phyloP scores from a whole-genome alignment of 176 grass and related monocot species.

The Triticum dicoccoides region DNA sequence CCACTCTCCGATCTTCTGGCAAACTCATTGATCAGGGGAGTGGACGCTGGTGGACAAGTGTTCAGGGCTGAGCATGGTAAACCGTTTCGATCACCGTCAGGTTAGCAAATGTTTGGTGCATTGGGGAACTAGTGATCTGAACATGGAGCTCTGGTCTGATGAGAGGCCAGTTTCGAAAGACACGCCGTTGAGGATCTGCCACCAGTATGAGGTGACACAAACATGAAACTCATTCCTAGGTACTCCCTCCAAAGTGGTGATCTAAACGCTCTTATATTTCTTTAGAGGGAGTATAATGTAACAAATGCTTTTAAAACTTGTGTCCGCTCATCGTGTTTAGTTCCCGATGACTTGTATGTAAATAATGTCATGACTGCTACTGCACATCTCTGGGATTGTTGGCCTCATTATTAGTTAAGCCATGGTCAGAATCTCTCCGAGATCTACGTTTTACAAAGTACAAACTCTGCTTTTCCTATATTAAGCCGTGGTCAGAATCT shows the following conservation, averaged over 20 bases:
- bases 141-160: slow-evolving; percentile 86
- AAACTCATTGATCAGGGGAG: slow-evolving; percentile 44
- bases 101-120: slow-evolving; percentile 76
- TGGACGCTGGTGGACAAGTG: slow-evolving; percentile 91
- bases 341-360: neutral
- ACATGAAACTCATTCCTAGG: neutral
- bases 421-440: too few species aligned
- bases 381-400: neutral
- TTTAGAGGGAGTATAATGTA: neutral
- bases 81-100: slow-evolving; percentile 57
- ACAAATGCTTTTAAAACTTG: neutral
- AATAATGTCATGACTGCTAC: neutral
- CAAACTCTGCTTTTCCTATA: too few species aligned
- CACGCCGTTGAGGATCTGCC: slow-evolving; percentile 58
- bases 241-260: too few species aligned
- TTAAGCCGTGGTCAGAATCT: too few species aligned
- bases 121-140: slow-evolving; percentile 71
- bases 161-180: slow-evolving; percentile 77
- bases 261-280: too few species aligned
- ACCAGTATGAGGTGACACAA: slow-evolving; percentile 73
- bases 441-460: too few species aligned
- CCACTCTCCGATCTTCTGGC: neutral
- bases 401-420: neutral
- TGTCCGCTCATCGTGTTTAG: neutral
- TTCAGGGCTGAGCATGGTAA: slow-evolving; percentile 60